phyloP scores from a whole-genome alignment of 2,329 filamentous ascomycete species.

The Aspergillus pseudoglaucus region DNA sequence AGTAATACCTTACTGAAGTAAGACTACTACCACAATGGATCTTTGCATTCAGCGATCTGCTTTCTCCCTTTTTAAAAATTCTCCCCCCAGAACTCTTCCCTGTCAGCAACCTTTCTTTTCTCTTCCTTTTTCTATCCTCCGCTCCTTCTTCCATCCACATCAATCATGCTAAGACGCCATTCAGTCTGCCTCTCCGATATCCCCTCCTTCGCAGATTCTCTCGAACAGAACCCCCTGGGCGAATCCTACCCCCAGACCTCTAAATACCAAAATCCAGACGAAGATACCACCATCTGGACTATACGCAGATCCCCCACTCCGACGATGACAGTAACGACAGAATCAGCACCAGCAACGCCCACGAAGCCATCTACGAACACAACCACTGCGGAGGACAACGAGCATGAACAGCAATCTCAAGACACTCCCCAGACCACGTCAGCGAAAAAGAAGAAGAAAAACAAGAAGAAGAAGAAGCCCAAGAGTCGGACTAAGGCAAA shows the following conservation, averaged over 20 bases:
- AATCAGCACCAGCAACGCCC: too few species aligned
- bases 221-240: constrained; percentile 1
- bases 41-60: background rate
- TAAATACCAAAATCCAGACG: background rate
- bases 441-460: background rate
- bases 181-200: constrained; percentile 14
- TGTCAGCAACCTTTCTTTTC: background rate
- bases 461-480: background rate
- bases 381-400: background rate
- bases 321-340: too few species aligned
- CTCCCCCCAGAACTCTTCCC: background rate
- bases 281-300: background rate
- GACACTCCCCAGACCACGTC: background rate
- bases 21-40: too few species aligned
- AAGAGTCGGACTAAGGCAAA: background rate
- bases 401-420: background rate
- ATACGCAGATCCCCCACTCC: too few species aligned
- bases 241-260: background rate
- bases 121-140: background rate
- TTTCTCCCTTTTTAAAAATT: background rate
- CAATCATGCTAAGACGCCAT: constrained; percentile 8
- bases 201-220: constrained; percentile 1
- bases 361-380: background rate
- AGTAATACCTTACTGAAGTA: too few species aligned
- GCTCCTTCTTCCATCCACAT: background rate